A percentile compares a stretch with the other conserved stretches of the same genome.
Conservation (phyloP, 1,284 basidiomycete species). For the Cutaneotrichosporon dermatis region DNA sequence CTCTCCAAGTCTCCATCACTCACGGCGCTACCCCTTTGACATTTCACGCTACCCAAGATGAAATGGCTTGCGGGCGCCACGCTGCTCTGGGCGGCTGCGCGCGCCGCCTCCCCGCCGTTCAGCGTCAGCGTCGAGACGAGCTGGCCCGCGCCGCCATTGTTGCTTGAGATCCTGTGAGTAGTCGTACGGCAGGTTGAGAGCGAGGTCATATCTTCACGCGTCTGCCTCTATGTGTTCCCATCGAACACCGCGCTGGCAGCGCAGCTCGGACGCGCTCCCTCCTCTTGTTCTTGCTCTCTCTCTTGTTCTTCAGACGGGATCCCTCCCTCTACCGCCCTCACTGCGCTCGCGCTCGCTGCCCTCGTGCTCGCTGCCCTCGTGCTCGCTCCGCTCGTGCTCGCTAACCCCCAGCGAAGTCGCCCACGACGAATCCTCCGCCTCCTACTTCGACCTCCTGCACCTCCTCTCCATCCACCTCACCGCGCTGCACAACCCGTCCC, state of each 20-base stretch:
- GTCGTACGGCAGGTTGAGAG: too few relatives aligned
- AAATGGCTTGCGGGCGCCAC: conserved; percentile 13
- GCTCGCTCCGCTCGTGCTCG: not conserved
- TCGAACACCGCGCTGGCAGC: too few relatives aligned
- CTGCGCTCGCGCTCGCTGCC: too few relatives aligned
- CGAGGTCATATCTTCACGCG: too few relatives aligned
- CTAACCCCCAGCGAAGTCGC: conserved; percentile 56
- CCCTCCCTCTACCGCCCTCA: too few relatives aligned
- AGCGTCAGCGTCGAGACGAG: conserved; percentile 72
- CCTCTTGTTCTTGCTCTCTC: too few relatives aligned
- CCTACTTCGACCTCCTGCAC: conserved; percentile 67
- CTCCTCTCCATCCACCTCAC: conserved; percentile 55
- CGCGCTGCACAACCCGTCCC: conserved; percentile 15
- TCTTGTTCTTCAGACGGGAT: too few relatives aligned
- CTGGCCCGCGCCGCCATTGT: conserved; percentile 68
- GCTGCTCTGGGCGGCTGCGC: conserved; percentile 3
- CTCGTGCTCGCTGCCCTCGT: too few relatives aligned
- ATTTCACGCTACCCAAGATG: conserved; percentile 2
- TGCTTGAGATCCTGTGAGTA: conserved; percentile 77
- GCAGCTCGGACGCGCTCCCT: too few relatives aligned
- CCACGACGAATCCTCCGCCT: conserved; percentile 59
- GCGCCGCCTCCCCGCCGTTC: conserved; percentile 60
- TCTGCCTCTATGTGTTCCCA: too few relatives aligned
- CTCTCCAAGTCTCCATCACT: too few relatives aligned
- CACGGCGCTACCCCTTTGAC: too few relatives aligned